phyloP scores from a whole-genome alignment of 805 yeast species.

The Ogataea sp. region DNA sequence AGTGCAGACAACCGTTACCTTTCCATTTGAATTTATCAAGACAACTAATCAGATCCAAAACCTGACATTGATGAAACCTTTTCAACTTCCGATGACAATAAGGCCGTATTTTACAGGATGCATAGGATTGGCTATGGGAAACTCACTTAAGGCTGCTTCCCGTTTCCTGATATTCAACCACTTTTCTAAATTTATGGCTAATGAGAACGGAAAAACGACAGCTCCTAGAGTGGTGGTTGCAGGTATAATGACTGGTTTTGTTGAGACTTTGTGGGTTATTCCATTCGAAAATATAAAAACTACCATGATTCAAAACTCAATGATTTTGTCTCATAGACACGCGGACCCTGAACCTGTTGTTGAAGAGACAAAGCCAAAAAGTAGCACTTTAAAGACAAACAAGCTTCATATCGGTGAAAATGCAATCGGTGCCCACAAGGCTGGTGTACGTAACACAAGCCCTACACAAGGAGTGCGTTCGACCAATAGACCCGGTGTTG shows the following conservation, averaged over 20 bases:
- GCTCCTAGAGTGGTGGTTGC: slow-evolving; percentile 83
- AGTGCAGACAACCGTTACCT: slow-evolving; percentile 53
- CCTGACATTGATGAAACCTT: slow-evolving; percentile 21
- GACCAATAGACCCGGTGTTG: slow-evolving; percentile 4
- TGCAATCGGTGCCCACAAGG: no score
- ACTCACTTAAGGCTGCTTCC: slow-evolving; percentile 62
- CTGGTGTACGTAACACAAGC: slow-evolving; percentile 7
- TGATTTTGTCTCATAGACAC: slow-evolving; percentile 25
- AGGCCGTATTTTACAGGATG: slow-evolving; percentile 47
- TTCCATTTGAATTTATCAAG: slow-evolving; percentile 66
- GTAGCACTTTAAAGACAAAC: no score
- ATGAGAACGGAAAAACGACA: slow-evolving; percentile 48
- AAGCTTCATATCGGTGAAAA: no score
- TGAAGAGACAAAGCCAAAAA: no score
- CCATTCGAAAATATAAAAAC: slow-evolving; percentile 88
- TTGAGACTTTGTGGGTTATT: slow-evolving; percentile 75
- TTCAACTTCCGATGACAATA: slow-evolving; percentile 23
- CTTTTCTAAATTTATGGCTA: slow-evolving; percentile 61
- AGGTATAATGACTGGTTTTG: slow-evolving; percentile 72
- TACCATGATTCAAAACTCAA: slow-evolving; percentile 66
- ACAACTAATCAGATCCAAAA: slow-evolving; percentile 56
- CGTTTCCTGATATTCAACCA: slow-evolving; percentile 70
- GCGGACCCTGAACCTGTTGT: slow-evolving; percentile 11
- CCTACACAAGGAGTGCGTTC: slow-evolving; percentile 5
- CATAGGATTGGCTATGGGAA: slow-evolving; percentile 69